These are phyloP conservation scores for Xerocomellus chrysenteron DNA, from an alignment of 768 basidiomycete species.

Conservation along the genomic window DNA sequence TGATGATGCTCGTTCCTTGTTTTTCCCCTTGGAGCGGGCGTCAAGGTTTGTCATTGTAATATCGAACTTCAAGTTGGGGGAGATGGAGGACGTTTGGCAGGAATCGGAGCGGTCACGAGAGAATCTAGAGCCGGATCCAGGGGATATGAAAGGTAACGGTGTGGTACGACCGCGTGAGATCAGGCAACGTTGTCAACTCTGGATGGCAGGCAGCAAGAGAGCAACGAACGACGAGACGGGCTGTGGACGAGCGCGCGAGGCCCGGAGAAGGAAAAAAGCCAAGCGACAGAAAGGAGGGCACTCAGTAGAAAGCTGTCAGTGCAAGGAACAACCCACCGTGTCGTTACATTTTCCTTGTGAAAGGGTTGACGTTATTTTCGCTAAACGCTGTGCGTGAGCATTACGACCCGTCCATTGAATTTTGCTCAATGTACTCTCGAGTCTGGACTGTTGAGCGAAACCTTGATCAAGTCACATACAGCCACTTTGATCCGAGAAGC, in stretches of 20 bases:
- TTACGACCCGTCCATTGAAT: background rate
- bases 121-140: background rate
- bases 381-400: conserved; percentile 4
- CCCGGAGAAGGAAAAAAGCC: background rate
- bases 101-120: background rate
- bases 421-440: background rate
- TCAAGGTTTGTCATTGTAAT: conserved; percentile 13
- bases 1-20: conserved; percentile 9
- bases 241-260: background rate
- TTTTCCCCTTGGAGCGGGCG: conserved; percentile 5
- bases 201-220: background rate
- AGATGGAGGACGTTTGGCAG: background rate
- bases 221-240: background rate
- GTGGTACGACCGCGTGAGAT: conserved; percentile 20
- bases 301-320: conserved; percentile 4
- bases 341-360: conserved; percentile 3
- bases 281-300: conserved; percentile 7
- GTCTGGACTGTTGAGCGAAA: background rate
- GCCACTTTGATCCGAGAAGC: conserved; percentile 8
- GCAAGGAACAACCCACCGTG: conserved; percentile 1
- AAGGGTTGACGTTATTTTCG: conserved; percentile 16
- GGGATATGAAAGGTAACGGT: conserved; percentile 3
- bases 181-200: conserved; percentile 9
- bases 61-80: background rate
- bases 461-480: background rate